phyloP scores from a whole-genome alignment of 768 basidiomycete species.

The Termitomyces sp. region DNA sequence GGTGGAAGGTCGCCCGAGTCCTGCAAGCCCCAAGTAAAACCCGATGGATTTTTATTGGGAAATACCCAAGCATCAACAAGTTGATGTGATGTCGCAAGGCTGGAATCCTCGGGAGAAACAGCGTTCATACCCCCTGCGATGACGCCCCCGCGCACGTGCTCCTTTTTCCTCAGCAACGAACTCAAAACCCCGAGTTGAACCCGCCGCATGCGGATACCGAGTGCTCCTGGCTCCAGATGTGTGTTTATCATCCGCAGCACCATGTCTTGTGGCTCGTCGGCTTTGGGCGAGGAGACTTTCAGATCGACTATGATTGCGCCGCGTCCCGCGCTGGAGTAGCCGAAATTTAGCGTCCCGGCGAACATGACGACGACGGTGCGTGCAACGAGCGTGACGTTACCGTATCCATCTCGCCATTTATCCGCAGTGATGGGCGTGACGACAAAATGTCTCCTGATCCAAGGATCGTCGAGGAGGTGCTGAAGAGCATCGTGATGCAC shows the following conservation, averaged over 20 bases:
- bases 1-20: constrained; percentile 40
- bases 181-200: constrained; percentile 50
- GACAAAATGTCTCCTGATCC: constrained; percentile 57
- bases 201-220: constrained; percentile 35
- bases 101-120: constrained; percentile 39
- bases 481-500: constrained; percentile 40
- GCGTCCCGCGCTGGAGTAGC: constrained; percentile 42
- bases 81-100: constrained; percentile 36
- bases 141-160: constrained; percentile 48
- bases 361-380: constrained; percentile 43
- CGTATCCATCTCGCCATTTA: constrained; percentile 59
- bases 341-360: constrained; percentile 47
- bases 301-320: constrained; percentile 55
- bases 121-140: constrained; percentile 74
- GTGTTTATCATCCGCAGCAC: constrained; percentile 65
- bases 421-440: constrained; percentile 47
- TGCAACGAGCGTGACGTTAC: constrained; percentile 68
- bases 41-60: constrained; percentile 34
- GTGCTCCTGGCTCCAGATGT: constrained; percentile 61
- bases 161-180: constrained; percentile 40
- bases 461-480: constrained; percentile 46
- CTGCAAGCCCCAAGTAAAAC: constrained; percentile 71
- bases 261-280: constrained; percentile 26
- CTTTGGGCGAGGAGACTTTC: constrained; percentile 33
- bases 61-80: constrained; percentile 57